These are phyloP conservation scores for Garcia nutans DNA, from an alignment of 345 rosid species.

Conservation along the genomic window DNA sequence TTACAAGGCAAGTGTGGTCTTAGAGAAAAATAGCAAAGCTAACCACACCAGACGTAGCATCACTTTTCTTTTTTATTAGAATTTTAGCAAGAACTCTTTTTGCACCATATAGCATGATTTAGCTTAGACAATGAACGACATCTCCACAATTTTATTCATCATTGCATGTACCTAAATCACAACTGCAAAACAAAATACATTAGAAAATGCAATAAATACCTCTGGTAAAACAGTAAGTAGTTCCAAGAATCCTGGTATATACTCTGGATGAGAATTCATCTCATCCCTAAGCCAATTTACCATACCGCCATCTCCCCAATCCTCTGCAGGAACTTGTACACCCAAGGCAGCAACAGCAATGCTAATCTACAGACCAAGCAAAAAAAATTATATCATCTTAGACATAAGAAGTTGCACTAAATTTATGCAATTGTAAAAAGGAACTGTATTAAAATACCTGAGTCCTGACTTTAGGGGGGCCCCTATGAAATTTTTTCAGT, in stretches of 20 bases:
- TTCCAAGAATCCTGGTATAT: constrained; percentile 95
- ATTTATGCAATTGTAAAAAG: neutral
- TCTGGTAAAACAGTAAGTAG: constrained; percentile 93
- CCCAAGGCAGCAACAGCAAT: constrained; percentile 99
- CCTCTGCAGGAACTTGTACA: constrained; percentile 92
- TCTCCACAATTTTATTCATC: neutral
- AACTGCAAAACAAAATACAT: neutral
- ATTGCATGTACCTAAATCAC: neutral
- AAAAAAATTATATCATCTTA: constrained; percentile 15
- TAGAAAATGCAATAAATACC: constrained; percentile 43
- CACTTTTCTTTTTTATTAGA: neutral
- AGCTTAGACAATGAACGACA: neutral
- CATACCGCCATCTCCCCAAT: constrained; percentile 97
- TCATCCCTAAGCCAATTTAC: constrained; percentile 89
- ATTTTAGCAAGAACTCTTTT: neutral
- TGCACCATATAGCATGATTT: neutral
- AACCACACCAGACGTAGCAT: neutral
- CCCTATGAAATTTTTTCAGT: constrained; percentile 87
- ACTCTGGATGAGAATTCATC: constrained; percentile 92
- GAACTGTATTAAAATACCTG: constrained; percentile 54
- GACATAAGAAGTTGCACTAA: constrained; percentile 3
- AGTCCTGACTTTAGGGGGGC: constrained; percentile 97
- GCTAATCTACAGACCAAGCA: constrained; percentile 73
- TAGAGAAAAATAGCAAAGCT: constrained; percentile 2
- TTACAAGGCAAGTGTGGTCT: neutral